A percentile compares a stretch with the other conserved stretches of the same genome.
These are phyloP conservation scores for Bruguiera gymnorhiza DNA, from an alignment of 345 rosid species.

Conservation along the genomic window DNA sequence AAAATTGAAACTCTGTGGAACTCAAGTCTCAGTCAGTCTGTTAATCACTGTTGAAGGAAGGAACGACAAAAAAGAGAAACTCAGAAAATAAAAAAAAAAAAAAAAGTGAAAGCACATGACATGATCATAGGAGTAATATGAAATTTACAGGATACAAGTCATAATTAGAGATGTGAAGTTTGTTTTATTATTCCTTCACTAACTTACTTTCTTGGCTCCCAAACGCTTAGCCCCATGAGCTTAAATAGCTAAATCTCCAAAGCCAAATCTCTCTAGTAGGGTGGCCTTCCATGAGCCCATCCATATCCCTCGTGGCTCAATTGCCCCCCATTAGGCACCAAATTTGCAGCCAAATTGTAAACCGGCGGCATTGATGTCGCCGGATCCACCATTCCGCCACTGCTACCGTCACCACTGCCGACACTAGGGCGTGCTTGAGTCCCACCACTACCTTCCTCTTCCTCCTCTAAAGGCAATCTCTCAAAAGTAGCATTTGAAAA, in stretches of 20 bases:
- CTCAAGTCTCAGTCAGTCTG: not conserved
- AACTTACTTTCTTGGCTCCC: not conserved
- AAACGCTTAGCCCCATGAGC: not conserved
- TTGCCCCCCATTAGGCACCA: conserved; percentile 23
- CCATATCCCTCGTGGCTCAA: conserved; percentile 48
- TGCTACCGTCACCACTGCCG: conserved; percentile 1
- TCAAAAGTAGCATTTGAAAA: conserved; percentile 29
- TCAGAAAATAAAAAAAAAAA: not conserved
- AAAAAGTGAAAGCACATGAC: not conserved
- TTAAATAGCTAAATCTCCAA: too few species aligned
- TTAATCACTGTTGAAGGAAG: not conserved
- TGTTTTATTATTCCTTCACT: conserved; percentile 9
- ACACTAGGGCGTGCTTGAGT: conserved; percentile 13
- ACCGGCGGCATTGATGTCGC: conserved; percentile 17
- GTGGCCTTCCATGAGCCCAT: conserved; percentile 52
- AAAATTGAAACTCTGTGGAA: not conserved
- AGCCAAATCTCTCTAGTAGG: conserved; percentile 18
- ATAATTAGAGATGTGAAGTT: not conserved
- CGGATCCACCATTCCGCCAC: conserved; percentile 17
- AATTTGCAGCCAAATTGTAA: conserved; percentile 20
- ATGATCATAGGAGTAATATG: not conserved
- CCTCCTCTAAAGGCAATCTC: conserved; percentile 27
- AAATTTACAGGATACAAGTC: not conserved
- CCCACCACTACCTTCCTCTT: conserved; percentile 21
- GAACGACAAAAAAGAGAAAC: not conserved